phyloP scores from a whole-genome alignment of 306 rosid species.

The Erythrophleum fordii region DNA sequence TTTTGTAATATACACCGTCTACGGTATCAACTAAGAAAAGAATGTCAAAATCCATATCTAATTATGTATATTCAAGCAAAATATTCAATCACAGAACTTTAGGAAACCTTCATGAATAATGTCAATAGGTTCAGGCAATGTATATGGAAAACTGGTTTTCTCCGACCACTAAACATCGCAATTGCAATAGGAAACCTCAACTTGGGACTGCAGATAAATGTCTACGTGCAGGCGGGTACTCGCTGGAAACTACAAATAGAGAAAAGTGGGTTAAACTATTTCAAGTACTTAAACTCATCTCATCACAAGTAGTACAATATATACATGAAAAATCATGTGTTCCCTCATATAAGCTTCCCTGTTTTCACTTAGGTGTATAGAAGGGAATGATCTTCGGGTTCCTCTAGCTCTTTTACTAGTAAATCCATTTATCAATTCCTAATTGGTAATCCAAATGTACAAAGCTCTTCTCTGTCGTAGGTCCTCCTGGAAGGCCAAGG shows the following conservation, averaged over 20 bases:
- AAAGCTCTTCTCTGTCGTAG: not conserved
- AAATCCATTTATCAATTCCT: too few relatives aligned
- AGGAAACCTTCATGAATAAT: not conserved
- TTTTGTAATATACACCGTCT: constrained; percentile 26
- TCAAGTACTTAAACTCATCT: not conserved
- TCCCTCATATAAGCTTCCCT: too few relatives aligned
- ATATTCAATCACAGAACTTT: not conserved
- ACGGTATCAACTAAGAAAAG: constrained; percentile 32
- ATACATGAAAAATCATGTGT: too few relatives aligned
- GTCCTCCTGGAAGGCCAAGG: too few relatives aligned
- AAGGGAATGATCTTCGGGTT: too few relatives aligned
- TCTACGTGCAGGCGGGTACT: not conserved
- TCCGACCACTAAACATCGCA: not conserved
- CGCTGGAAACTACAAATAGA: not conserved
- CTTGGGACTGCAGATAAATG: not conserved
- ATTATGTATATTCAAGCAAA: constrained; percentile 24
- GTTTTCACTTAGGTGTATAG: too few relatives aligned
- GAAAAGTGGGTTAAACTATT: too few relatives aligned
- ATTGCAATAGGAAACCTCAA: constrained; percentile 15
- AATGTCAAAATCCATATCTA: constrained; percentile 44
- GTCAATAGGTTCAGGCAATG: not conserved
- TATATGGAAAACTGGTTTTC: constrained; percentile 27
- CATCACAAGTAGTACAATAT: not conserved
- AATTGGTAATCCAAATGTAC: not conserved
- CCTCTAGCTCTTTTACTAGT: too few relatives aligned